phyloP scores from a whole-genome alignment of 768 basidiomycete genomes.

The Chalciporus piperatus region DNA sequence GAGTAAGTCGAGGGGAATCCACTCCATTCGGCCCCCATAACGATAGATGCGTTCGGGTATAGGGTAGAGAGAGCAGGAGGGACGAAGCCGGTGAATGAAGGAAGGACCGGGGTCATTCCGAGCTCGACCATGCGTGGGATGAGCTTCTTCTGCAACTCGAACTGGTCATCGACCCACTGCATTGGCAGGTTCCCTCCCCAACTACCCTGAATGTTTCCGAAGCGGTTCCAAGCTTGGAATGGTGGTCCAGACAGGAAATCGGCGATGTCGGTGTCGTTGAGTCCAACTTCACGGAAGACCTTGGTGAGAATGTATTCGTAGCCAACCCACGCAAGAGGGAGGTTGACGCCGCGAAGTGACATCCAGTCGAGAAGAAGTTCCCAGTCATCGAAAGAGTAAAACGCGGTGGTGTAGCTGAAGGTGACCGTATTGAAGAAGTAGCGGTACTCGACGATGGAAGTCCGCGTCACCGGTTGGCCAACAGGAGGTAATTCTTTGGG shows the following conservation, averaged over 20 bases:
- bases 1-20: conserved; percentile 33
- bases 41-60: conserved; percentile 36
- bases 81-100: conserved; percentile 42
- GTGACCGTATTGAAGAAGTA: conserved; percentile 45
- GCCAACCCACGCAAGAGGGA: conserved; percentile 42
- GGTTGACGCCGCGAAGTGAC: conserved; percentile 39
- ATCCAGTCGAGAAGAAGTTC: conserved; percentile 41
- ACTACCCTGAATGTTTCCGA: conserved; percentile 42
- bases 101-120: conserved; percentile 42
- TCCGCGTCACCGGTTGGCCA: conserved; percentile 30
- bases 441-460: conserved; percentile 37
- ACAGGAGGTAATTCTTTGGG: conserved; percentile 30
- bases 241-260: conserved; percentile 38
- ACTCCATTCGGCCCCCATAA: conserved; percentile 34
- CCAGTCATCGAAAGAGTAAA: conserved; percentile 41
- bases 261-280: conserved; percentile 34
- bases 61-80: conserved; percentile 29
- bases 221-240: conserved; percentile 43
- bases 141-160: conserved; percentile 35
- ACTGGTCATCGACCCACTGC: conserved; percentile 40
- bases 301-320: conserved; percentile 38
- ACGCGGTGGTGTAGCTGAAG: conserved; percentile 39
- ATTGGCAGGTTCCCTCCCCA: conserved; percentile 37
- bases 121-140: conserved; percentile 39
- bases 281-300: conserved; percentile 37